A percentile compares a stretch with the other conserved stretches of the same genome.
These are phyloP conservation scores for Cardiospermum halicacabum DNA, from an alignment of 345 rosid genomes.

Conservation along the genomic window DNA sequence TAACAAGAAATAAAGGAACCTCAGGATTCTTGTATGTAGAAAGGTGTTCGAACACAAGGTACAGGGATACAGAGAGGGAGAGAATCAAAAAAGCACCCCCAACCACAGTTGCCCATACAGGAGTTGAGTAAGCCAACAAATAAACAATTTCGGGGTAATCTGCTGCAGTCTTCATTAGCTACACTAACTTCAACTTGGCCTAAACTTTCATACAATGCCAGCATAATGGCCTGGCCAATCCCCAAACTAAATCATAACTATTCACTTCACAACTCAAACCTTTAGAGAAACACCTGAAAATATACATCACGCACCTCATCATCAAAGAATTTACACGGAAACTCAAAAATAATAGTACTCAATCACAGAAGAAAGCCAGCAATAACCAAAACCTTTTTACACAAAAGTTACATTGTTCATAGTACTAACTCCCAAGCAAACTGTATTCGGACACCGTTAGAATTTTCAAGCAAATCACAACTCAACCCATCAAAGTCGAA, in stretches of 20 bases:
- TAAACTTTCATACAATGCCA: conserved; percentile 16
- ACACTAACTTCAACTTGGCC: conserved; percentile 11
- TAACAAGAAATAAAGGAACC: conserved; percentile 32
- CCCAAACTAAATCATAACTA: conserved; percentile 6
- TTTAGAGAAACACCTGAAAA: not conserved
- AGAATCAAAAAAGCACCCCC: conserved; percentile 56
- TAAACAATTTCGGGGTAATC: not conserved
- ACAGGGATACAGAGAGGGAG: conserved; percentile 65
- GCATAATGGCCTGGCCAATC: conserved; percentile 25
- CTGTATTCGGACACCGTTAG: not conserved
- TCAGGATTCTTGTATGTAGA: conserved; percentile 96
- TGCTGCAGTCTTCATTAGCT: conserved; percentile 14
- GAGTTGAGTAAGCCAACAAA: conserved; percentile 41
- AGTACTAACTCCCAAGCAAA: too few species aligned
- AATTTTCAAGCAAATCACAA: not conserved
- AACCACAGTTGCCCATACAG: conserved; percentile 65
- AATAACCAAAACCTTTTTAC: not conserved
- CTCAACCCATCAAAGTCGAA: not conserved
- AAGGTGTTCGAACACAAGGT: conserved; percentile 88
- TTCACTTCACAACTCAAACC: conserved; percentile 3
- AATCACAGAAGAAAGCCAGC: not conserved
- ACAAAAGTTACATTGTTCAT: not conserved
- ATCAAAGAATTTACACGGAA: too few species aligned
- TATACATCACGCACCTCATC: not conserved
- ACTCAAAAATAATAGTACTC: too few species aligned